These are phyloP conservation scores for Primulina tabacum DNA, from an alignment of 257 asterid genomes.

Conservation along the genomic window DNA sequence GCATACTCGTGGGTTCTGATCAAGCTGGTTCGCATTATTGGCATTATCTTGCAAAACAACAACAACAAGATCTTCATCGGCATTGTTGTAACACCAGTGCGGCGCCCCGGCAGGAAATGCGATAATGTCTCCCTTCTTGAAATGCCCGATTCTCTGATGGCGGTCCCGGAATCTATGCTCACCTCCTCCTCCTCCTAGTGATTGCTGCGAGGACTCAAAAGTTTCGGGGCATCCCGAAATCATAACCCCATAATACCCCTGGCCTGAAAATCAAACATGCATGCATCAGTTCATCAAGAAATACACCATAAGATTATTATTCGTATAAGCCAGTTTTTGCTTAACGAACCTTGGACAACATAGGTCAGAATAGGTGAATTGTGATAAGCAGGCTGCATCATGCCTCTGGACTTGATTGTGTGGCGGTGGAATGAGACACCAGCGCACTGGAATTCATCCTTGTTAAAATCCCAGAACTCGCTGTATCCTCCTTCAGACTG, in stretches of 20 bases:
- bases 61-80: slow-evolving; percentile 20
- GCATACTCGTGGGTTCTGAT: slow-evolving; percentile 20
- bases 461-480: slow-evolving; percentile 51
- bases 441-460: slow-evolving; percentile 55
- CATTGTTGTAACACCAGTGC: slow-evolving; percentile 33
- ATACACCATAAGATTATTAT: background rate
- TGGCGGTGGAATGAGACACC: slow-evolving; percentile 56
- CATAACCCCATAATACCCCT: slow-evolving; percentile 42
- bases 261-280: slow-evolving; percentile 34
- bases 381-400: slow-evolving; percentile 48
- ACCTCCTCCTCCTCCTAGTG: slow-evolving; percentile 12
- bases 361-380: slow-evolving; percentile 50
- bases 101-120: slow-evolving; percentile 32
- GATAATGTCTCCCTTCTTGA: slow-evolving; percentile 30
- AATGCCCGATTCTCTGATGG: slow-evolving; percentile 32
- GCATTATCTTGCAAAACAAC: slow-evolving; percentile 24
- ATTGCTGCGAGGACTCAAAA: slow-evolving; percentile 43
- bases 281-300: background rate
- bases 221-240: slow-evolving; percentile 75
- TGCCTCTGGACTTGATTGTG: slow-evolving; percentile 33
- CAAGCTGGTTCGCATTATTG: slow-evolving; percentile 38
- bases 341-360: slow-evolving; percentile 41
- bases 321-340: too few species aligned
- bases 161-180: slow-evolving; percentile 35
- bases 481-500: slow-evolving; percentile 57